Evolutionary conservation across 2,329 filamentous ascomycete species (phyloP).

Genomic region (Alternaria angustiovoidea): DNA sequence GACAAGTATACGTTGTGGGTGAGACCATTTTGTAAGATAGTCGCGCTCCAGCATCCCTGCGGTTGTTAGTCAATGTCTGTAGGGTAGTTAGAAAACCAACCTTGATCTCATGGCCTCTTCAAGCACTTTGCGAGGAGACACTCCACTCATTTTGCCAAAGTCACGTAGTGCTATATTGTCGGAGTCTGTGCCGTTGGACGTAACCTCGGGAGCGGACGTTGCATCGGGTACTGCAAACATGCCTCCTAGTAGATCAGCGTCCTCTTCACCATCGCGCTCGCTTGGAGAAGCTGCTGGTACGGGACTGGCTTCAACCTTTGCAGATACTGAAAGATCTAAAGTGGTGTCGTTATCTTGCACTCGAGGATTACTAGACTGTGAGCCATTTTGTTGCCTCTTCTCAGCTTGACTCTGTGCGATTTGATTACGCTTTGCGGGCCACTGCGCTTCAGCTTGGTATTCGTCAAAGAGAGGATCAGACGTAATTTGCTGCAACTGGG

Average conservation of each 20-base stretch:
- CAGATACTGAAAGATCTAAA: not conserved
- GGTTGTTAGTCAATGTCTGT: not conserved
- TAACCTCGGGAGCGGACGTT: conserved; percentile 48
- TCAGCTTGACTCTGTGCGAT: conserved; percentile 52
- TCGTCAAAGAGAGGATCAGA: conserved; percentile 64
- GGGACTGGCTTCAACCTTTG: not conserved
- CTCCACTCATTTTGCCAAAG: conserved; percentile 82
- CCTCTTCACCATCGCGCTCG: conserved; percentile 56
- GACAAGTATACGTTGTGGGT: conserved; percentile 75
- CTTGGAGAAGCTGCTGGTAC: not conserved
- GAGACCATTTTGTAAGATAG: conserved; percentile 75
- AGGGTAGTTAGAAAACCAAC: conserved; percentile 52
- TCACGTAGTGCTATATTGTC: conserved; percentile 73
- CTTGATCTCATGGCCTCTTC: conserved; percentile 89
- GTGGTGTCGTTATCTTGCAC: not conserved
- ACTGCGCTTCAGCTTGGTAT: conserved; percentile 56
- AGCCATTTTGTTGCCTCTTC: conserved; percentile 22
- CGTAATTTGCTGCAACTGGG: conserved; percentile 79
- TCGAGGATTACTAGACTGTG: not conserved
- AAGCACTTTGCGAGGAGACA: conserved; percentile 77
- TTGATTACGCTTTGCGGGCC: conserved; percentile 55
- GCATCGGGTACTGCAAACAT: conserved; percentile 62
- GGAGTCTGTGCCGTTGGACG: conserved; percentile 45
- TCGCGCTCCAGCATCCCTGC: conserved; percentile 73
- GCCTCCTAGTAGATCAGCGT: conserved; percentile 64